Evolutionary conservation across 495 filamentous ascomycete species (phyloP).

Genomic region (Sphaerosporella brunnea): DNA sequence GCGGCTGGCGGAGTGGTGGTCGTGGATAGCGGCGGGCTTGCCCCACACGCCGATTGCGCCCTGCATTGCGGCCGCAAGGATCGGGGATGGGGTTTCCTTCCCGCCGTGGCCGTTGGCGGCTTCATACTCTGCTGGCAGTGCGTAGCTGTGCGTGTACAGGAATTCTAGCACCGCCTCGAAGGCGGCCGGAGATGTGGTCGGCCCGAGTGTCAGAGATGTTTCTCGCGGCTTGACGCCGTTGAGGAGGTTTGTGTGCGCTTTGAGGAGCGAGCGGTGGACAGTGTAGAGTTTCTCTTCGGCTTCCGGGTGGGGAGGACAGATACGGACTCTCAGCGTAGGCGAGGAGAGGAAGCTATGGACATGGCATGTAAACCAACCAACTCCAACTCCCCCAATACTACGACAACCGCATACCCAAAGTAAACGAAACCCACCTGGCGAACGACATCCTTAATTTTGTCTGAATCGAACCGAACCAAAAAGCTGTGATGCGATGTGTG

Average conservation of each 20-base stretch:
- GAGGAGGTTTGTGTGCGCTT: conserved; percentile 15
- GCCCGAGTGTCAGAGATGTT: neutral
- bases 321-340: conserved; percentile 15
- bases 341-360: conserved; percentile 16
- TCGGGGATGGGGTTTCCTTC: conserved; percentile 13
- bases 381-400: neutral
- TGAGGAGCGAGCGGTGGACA: conserved; percentile 16
- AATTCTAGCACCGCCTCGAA: conserved; percentile 14
- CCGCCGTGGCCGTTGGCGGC: too few species aligned
- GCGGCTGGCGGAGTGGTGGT: neutral
- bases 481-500: neutral
- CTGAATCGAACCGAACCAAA: neutral
- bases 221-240: conserved; percentile 4
- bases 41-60: conserved; percentile 18
- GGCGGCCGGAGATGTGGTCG: conserved; percentile 8
- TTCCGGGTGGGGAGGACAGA: conserved; percentile 5
- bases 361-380: neutral
- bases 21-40: conserved; percentile 12
- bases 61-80: conserved; percentile 15
- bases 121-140: conserved; percentile 7
- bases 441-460: conserved; percentile 3
- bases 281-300: conserved; percentile 17
- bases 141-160: conserved; percentile 17
- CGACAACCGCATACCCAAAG: neutral
- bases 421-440: conserved; percentile 1